Base-by-base conservation (phyloP, 2,329 filamentous ascomycete genomes). In the Hymenoscyphus repandus region DNA sequence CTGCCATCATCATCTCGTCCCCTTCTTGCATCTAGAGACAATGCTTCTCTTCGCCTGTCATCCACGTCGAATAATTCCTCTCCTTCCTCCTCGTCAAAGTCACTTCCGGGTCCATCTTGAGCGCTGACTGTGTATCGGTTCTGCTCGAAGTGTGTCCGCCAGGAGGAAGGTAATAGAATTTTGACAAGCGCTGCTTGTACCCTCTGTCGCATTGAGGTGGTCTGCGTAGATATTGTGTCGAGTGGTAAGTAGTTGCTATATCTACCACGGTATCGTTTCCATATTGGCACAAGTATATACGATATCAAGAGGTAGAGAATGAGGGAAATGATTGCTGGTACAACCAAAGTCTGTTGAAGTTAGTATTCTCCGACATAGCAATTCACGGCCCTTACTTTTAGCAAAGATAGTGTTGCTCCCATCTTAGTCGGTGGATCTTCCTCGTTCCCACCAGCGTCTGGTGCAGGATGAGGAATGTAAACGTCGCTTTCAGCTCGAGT, bases 241-340 rank as follows among this genome's bases (percentile, higher is more conserved):
- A 90, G 70, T 0, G 86, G 86, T 1, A 90, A 78, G 64, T 90
- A 90, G 54, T 88, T 83, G 63, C 81, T 78, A 67, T 90, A 90
- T 53, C 85, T 81, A 59, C 77, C 77, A 56, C 80, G 82, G 68
- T 88, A 87, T 50, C 77, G 79, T 43, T 80, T 83, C 78, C 86
- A 87, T 53, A 86, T 64, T 1, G 87, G 87, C 22, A 88, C 64
- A 54, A 88, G 62, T 60, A 83, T 70, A 66, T 82, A 87, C 50
- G 80, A 83, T 50, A 83, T 70, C 51, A 82, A 51, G 60, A 90
- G 68, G 68, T 88, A 91, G 58, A 89, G 71, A 54, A 79, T 68
- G 43, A 90, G 75, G 41, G 86, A 86, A 63, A 90, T 83, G 63
- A 84, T 62, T 47, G 85, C 85, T 32, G 87, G 86, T 56, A 88